Evolutionary conservation across 2,329 filamentous ascomycete genomes (phyloP).

Genomic region (Ceratocystiopsis sp.): DNA sequence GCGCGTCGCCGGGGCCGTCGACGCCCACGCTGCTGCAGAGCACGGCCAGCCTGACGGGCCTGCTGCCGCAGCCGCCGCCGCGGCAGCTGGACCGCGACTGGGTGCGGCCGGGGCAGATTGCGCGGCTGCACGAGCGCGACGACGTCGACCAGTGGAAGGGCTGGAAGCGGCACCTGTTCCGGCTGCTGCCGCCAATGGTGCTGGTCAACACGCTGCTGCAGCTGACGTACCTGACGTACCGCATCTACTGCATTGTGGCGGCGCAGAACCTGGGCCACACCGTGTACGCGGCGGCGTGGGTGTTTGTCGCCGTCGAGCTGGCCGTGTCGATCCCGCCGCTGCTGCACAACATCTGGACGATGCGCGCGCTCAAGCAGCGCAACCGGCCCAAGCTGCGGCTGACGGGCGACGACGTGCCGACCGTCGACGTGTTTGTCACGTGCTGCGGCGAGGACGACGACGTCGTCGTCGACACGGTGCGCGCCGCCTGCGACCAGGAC

Average conservation of each 20-base stretch:
- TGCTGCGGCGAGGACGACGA: conserved; percentile 40
- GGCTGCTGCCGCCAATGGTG: conserved; percentile 22
- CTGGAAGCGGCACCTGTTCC: conserved; percentile 21
- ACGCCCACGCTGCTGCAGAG: conserved; percentile 14
- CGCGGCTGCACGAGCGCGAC: conserved; percentile 25
- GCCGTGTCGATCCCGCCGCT: conserved; percentile 34
- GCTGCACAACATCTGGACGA: conserved; percentile 40
- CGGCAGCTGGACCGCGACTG: conserved; percentile 13
- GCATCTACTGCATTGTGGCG: conserved; percentile 33
- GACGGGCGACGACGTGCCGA: conserved; percentile 28
- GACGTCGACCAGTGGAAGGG: conserved; percentile 25
- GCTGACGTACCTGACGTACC: conserved; percentile 30
- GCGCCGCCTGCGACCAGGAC: conserved; percentile 34
- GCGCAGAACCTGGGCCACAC: conserved; percentile 24
- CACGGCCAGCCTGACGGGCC: conserved; percentile 23
- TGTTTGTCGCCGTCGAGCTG: conserved; percentile 36
- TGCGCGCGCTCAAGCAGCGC: conserved; percentile 38
- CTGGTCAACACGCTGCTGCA: conserved; percentile 19
- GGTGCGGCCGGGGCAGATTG: conserved; percentile 18
- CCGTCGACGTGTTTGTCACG: conserved; percentile 39
- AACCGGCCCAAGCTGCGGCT: conserved; percentile 33
- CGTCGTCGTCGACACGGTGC: conserved; percentile 37
- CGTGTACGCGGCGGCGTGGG: conserved; percentile 22
- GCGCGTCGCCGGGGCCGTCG: too few species aligned
- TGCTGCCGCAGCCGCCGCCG: conserved; percentile 17